phyloP scores from a whole-genome alignment of 1,284 basidiomycete genomes.

The Mycena citricolor region DNA sequence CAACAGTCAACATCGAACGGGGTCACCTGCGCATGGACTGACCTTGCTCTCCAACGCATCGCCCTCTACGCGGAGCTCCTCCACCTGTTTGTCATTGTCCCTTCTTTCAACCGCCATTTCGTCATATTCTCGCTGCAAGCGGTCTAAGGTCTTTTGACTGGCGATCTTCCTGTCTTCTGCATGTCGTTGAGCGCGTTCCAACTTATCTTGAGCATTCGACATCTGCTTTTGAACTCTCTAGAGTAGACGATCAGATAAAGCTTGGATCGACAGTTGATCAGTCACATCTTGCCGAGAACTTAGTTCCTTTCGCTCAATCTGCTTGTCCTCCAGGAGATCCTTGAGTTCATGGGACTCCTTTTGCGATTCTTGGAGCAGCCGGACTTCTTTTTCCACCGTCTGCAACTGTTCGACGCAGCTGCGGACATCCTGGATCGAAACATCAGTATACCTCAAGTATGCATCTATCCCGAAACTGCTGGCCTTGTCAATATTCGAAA shows the following conservation, averaged over 20 bases:
- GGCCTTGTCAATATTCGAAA: slow-evolving; percentile 76
- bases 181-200: slow-evolving; percentile 71
- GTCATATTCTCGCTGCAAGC: slow-evolving; percentile 73
- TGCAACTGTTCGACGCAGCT: slow-evolving; percentile 69
- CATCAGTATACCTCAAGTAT: slow-evolving; percentile 1
- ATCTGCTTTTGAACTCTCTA: slow-evolving; percentile 77
- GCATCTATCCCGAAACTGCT: slow-evolving; percentile 3
- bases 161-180: slow-evolving; percentile 71
- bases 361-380: slow-evolving; percentile 58
- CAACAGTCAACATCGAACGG: background rate
- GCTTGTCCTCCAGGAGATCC: slow-evolving; percentile 67
- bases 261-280: background rate
- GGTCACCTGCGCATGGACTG: background rate
- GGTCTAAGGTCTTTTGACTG: slow-evolving; percentile 67
- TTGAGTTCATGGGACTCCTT: slow-evolving; percentile 64
- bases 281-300: slow-evolving; percentile 63
- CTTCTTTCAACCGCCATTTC: slow-evolving; percentile 71
- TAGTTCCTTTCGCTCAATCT: slow-evolving; percentile 70
- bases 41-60: slow-evolving; percentile 66
- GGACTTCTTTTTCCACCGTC: slow-evolving; percentile 68
- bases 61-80: slow-evolving; percentile 68
- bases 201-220: slow-evolving; percentile 73
- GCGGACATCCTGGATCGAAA: slow-evolving; percentile 55
- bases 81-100: slow-evolving; percentile 74
- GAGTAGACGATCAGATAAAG: slow-evolving; percentile 9